A percentile compares a stretch with the other conserved stretches of the same genome.
phyloP scores from a whole-genome alignment of 1,139 yeast species.

The Candida sp. region DNA sequence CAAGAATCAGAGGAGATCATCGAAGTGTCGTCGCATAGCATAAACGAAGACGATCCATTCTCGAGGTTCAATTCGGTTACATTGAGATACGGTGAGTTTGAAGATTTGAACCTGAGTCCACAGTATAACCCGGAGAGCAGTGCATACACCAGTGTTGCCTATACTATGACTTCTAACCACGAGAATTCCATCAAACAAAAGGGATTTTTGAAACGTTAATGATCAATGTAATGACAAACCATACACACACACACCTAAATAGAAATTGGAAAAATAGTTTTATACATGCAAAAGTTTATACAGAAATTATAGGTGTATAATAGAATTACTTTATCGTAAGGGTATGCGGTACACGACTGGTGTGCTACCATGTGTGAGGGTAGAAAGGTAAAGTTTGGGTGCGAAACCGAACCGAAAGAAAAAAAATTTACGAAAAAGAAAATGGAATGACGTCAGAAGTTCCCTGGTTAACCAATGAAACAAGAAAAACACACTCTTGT shows the following conservation, averaged over 20 bases:
- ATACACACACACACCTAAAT: neutral
- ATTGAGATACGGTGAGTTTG: conserved; percentile 70
- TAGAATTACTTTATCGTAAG: neutral
- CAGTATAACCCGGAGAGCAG: conserved; percentile 55
- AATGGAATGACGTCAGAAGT: no score
- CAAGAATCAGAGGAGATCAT: conserved; percentile 12
- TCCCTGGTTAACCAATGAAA: no score
- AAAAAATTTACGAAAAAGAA: no score
- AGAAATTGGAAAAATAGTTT: neutral
- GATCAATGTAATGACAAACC: neutral
- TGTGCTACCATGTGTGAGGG: neutral
- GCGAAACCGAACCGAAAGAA: neutral
- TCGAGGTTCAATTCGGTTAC: conserved; percentile 89
- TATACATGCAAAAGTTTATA: neutral
- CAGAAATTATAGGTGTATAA: conserved; percentile 3
- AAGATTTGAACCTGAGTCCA: conserved; percentile 35
- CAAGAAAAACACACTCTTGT: neutral
- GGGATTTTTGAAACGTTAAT: conserved; percentile 30
- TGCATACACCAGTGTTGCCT: conserved; percentile 68
- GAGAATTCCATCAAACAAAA: conserved; percentile 36
- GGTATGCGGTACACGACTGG: no score
- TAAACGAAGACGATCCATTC: conserved; percentile 71
- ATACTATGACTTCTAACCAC: conserved; percentile 50
- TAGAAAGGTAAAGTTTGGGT: neutral
- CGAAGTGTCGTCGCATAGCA: conserved; percentile 23